Conservation (phyloP, 164 flowering plant genomes). For the Paratinospora sagittata region DNA sequence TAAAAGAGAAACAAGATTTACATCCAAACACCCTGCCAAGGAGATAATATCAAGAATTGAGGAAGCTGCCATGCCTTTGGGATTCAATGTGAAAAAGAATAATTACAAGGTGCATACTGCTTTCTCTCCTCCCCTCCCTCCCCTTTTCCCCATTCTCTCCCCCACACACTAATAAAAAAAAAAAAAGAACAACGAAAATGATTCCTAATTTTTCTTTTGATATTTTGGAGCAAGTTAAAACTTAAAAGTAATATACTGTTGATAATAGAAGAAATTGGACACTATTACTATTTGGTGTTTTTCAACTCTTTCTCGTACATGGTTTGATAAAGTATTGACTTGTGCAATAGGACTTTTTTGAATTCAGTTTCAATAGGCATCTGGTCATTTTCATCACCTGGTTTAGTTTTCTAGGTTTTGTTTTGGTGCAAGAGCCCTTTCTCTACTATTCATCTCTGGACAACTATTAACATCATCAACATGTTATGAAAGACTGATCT, state of each 20-base stretch:
- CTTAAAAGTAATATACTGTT: too few relatives aligned
- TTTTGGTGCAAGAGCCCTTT: not conserved
- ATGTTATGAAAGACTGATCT: not conserved
- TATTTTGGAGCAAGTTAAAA: too few relatives aligned
- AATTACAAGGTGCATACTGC: constrained; percentile 60
- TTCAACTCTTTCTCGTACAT: too few relatives aligned
- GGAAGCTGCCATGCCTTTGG: constrained; percentile 81
- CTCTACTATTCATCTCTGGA: not conserved
- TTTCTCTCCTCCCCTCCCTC: not conserved
- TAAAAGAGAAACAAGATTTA: constrained; percentile 87
- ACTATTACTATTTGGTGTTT: too few relatives aligned
- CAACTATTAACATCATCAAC: not conserved
- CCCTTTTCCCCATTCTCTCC: not conserved
- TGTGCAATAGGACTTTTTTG: too few relatives aligned
- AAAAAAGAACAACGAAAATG: too few relatives aligned
- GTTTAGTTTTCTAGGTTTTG: not conserved
- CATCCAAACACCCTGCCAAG: constrained; percentile 77
- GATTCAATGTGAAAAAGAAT: constrained; percentile 92
- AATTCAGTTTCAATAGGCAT: not conserved
- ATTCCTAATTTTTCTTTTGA: too few relatives aligned
- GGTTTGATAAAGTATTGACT: too few relatives aligned
- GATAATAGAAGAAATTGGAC: too few relatives aligned
- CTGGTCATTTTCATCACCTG: not conserved
- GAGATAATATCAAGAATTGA: constrained; percentile 90
- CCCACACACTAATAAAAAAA: not conserved